Base-by-base conservation (phyloP, 441 rosid genomes). In the Hypseocharis bilobata region DNA sequence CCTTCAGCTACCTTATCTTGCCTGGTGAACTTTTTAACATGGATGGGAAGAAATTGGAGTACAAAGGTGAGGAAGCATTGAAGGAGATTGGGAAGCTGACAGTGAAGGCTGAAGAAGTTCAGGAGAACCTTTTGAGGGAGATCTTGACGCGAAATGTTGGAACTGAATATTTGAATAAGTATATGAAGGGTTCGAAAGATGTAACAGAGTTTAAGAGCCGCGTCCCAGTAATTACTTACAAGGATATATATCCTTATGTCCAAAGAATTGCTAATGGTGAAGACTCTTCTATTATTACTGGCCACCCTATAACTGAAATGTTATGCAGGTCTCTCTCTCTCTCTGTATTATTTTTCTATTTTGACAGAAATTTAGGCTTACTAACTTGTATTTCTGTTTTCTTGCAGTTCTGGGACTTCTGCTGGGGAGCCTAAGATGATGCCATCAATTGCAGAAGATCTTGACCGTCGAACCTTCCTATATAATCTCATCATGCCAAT, bases 401-500 rank as follows among this genome's bases (percentile, higher is more conserved):
- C 73, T 76, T 70, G 54, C 83, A 88, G 97, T 79, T 91, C 97
- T 25, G 97, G 97, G 76, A 91, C 96, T 64, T 88, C 96, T 65
- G 96, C 79, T 42, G 94, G 97, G 64, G 87, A 91, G 77, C 96
- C 96, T 5, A 91, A 87, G 80, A 70, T 91, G 75, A 84, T 81
- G 84, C 97, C 97, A 28, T 84, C 97, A 0, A 86, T 88, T 68
- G 80, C 80, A 32, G 97, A 86, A 75, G 96, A 88, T 73, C 87
- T 87, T 72, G 91, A 88, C 68, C 92, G 97, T 36, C 87, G 96
- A 25, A 88, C 97, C 59, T 91, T 88, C 67, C 72, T 91, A 51
- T 91, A 91, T 75, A 86, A 83, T 74, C 97, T 91, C 75, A 84
- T 87, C 56, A 83, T 72, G 84, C 96, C 97, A 58, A 91, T 91